Base-by-base conservation (phyloP, 2,329 filamentous ascomycete species). In the Neonectria punicea region DNA sequence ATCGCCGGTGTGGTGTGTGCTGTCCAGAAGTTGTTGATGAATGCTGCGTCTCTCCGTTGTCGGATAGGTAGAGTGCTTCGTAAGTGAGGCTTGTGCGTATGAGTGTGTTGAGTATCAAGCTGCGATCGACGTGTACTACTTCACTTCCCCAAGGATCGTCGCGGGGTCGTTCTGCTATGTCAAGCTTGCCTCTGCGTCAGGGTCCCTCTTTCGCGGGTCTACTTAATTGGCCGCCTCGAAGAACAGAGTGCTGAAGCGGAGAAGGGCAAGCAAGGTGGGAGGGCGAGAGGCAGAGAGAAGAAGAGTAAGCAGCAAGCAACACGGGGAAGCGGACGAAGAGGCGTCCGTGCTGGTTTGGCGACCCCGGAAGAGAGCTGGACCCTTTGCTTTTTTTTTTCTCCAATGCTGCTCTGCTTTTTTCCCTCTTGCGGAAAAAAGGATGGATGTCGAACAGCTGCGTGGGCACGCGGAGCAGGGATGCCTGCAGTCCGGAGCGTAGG, bases 271-370 rank as follows among this genome's bases (percentile, higher is more conserved):
- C 41, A 44, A 44, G 55, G 34, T 46, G 58, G 43, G 25, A 8
- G 43, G 30, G 56, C n/a, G 56, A 20, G 32, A 32, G 34, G 56
- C 25, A 58, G 47, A 58, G 49, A 20, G 47, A 51, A n/a, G 54
- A 64, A 36, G 34, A 53, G 34, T 41, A 18, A 41, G 61, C 13
- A 53, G 55, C 41, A 49, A 49, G 55, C 41, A 49, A 49, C 28
- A 50, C 20, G 51, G 22, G 22, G 47, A 39, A 53, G 41, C 5
- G n/a, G 18, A 47, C 16, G 36, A 60, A 18, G n/a, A 32, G 20
- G 30, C 20, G 61, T 59, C 61, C 58, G 61, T 63, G 61, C 55
- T 34, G 18, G 58, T 28, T 28, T 43, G 25, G 53, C 39, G 36
- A 51, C 30, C 61, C 55, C 43, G 41, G 53, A 30, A 28, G 46